phyloP scores from a whole-genome alignment of 139 green algal species.

The Chlamydomonas schloesseri region DNA sequence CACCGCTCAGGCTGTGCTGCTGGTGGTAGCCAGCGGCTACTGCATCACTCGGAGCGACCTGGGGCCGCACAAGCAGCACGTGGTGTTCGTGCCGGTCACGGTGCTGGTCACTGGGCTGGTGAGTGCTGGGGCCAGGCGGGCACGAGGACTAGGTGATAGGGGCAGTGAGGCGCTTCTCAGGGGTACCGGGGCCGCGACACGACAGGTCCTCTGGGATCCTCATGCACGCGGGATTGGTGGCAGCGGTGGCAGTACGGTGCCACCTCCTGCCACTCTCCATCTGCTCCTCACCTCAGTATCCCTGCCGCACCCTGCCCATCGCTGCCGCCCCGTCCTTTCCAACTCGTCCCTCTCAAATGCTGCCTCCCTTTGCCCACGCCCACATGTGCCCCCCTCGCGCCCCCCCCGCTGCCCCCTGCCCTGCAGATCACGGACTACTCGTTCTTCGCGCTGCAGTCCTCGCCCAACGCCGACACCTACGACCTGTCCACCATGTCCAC shows the following conservation, averaged over 20 bases:
- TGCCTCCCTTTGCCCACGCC: neutral
- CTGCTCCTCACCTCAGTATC: too few species aligned
- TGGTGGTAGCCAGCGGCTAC: constrained; percentile 31
- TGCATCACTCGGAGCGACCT: constrained; percentile 35
- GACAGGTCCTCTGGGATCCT: too few species aligned
- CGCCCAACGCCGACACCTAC: neutral
- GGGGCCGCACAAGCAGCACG: constrained; percentile 17
- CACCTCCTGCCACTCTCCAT: too few species aligned
- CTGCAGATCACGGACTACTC: constrained; percentile 35
- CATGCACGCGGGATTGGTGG: too few species aligned
- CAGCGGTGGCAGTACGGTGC: too few species aligned
- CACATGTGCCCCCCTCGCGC: too few species aligned
- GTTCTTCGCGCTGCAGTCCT: constrained; percentile 1
- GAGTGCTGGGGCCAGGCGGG: neutral
- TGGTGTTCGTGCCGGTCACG: constrained; percentile 2
- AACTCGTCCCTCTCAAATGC: too few species aligned
- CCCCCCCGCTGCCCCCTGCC: neutral
- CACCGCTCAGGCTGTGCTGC: constrained; percentile 7
- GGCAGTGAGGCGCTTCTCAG: neutral
- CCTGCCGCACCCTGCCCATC: too few species aligned
- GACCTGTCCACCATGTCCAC: neutral
- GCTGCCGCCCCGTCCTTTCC: too few species aligned
- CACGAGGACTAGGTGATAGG: neutral
- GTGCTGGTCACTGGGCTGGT: constrained; percentile 40
- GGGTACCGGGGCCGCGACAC: too few species aligned